Base-by-base conservation (phyloP, 495 filamentous ascomycete species). In the Penicillium cosmopolitanum region DNA sequence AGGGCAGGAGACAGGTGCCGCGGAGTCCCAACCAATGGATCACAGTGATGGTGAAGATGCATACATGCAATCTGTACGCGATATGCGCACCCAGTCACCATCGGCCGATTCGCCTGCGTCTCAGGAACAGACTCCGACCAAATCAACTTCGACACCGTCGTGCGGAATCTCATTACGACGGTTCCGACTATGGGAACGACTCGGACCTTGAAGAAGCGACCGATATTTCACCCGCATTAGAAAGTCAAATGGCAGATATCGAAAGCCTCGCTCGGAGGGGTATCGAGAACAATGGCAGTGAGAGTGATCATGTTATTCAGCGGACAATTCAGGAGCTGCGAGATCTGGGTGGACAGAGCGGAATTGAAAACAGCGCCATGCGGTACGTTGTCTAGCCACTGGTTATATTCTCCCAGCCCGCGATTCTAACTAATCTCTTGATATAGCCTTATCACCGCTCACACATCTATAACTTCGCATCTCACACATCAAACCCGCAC, bases 381-480 rank as follows among this genome's bases (percentile, higher is more conserved):
- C 86, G 90, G 91, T 90, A 73, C 66, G 79, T 75, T 28, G 28
- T 31, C 43, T 1, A 15, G 40, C 40, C 23, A 23, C 23, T 23
- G 16, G 48, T 23, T 43, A 19, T 6, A 52, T 13, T 62, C 35
- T 46, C 50, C 51, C 52, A 51, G 23, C 40, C 40, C 35, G 21
- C 58, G 42, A 50, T 73, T 61, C 19, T 58, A 53, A 55, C 50
- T 13, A 6, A 19, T 2, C 47, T 15, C 52, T 51, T 11, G 38
- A 63, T 51, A 48, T 63, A 96, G 93, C 67, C 81, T 97, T 57
- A 92, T 93, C 65, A 96, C 92, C 25, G 90, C 92, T 36, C 90
- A 97, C 73, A 86, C 88, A 42, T 91, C 93, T 16, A 82, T 97
- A 35, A 87, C 90, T 53, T 88, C 89, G 34, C 91, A 96, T 70